phyloP scores from a whole-genome alignment of 805 yeast species.

The Wickerhamomyces bovis region DNA sequence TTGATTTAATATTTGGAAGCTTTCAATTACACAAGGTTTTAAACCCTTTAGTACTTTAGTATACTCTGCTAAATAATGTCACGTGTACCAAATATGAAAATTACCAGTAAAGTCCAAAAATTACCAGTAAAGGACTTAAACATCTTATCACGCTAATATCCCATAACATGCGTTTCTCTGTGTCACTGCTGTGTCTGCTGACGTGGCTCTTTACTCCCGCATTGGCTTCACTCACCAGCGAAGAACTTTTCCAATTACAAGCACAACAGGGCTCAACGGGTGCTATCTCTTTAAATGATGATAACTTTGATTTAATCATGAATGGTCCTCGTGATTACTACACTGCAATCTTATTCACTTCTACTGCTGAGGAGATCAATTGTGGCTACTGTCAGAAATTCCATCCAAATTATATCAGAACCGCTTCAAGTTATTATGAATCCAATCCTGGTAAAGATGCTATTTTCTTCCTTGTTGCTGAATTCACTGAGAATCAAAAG shows the following conservation, averaged over 20 bases:
- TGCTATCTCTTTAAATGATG: slow-evolving; percentile 32
- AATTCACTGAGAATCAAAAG: slow-evolving; percentile 38
- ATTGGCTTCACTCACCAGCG: slow-evolving; percentile 9
- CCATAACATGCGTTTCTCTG: background rate
- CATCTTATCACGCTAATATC: too few species aligned
- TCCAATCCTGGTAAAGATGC: slow-evolving; percentile 37
- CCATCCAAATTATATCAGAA: slow-evolving; percentile 33
- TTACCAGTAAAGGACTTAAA: too few species aligned
- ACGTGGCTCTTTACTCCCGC: background rate
- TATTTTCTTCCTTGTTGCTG: slow-evolving; percentile 45
- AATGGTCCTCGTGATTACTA: slow-evolving; percentile 47
- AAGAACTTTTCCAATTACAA: slow-evolving; percentile 6
- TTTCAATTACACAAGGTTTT: too few species aligned
- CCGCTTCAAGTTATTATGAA: slow-evolving; percentile 36
- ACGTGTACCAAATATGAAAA: too few species aligned
- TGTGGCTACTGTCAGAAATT: slow-evolving; percentile 46
- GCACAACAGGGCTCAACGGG: slow-evolving; percentile 22
- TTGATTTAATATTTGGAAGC: too few species aligned
- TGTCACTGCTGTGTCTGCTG: background rate
- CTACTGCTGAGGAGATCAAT: slow-evolving; percentile 34
- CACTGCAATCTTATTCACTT: slow-evolving; percentile 47
- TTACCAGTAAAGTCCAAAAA: too few species aligned
- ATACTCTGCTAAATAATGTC: too few species aligned
- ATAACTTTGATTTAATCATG: slow-evolving; percentile 34
- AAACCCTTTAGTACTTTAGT: too few species aligned